Percentiles rank a stretch among this genome's conserved stretches.
These are phyloP conservation scores for Conoideocrella luteorostrata DNA, from an alignment of 2,329 filamentous ascomycete species.

Conservation along the genomic window DNA sequence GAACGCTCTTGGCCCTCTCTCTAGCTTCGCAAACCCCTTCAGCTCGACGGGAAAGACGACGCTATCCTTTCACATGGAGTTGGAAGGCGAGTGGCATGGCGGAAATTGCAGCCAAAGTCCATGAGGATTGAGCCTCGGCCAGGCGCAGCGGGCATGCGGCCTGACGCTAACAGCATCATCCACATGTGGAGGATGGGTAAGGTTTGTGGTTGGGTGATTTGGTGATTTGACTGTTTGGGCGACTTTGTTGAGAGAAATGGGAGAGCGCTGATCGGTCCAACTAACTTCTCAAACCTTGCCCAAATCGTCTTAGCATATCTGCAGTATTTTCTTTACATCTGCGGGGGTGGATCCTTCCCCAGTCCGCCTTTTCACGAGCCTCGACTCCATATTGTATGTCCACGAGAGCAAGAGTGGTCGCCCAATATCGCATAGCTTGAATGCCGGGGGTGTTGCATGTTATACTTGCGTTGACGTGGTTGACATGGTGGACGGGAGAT, in stretches of 20 bases:
- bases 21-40: too few relatives aligned
- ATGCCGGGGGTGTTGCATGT: too few relatives aligned
- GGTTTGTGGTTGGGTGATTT: constrained; percentile 3
- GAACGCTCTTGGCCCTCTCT: too few relatives aligned
- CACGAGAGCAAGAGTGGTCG: too few relatives aligned
- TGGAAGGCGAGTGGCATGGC: too few relatives aligned
- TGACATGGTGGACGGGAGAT: not conserved
- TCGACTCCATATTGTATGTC: not conserved
- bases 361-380: not conserved
- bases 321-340: too few relatives aligned
- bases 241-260: too few relatives aligned
- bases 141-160: too few relatives aligned
- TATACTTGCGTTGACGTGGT: too few relatives aligned
- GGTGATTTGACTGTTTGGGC: not conserved
- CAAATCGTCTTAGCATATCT: not conserved
- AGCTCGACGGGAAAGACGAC: too few relatives aligned
- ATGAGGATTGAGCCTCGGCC: not conserved
- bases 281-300: not conserved
- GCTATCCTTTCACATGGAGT: too few relatives aligned
- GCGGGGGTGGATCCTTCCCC: not conserved
- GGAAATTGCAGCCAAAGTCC: not conserved
- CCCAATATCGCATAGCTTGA: too few relatives aligned
- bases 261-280: not conserved
- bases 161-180: not conserved
- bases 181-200: not conserved